Evolutionary conservation across 768 basidiomycete genomes (phyloP), one percentile per base, ranked within the genome.

Genomic region (Russula sp.): DNA sequence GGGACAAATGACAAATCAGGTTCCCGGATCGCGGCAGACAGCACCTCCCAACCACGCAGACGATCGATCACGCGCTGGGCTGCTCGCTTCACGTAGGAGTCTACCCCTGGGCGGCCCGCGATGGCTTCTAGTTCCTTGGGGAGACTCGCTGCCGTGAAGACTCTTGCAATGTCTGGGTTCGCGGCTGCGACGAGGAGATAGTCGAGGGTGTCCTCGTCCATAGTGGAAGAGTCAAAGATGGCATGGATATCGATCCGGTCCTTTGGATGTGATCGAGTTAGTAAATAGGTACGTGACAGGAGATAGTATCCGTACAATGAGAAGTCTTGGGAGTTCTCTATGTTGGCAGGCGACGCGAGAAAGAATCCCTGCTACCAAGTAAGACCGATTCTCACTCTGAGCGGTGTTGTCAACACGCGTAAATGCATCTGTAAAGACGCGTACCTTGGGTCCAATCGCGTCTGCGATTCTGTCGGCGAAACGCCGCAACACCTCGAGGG

Each of bases 311-410:
- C 77, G 67, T 29, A 84, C 81, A 72, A 89, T 73, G 13, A 83
- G 75, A 22, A 70, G 64, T 42, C 69, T 71, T 7, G 75, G 69
- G 60, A 81, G 63, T 18, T 68, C 70, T 2, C 85, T 82, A 67
- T 80, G 78, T 70, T 91, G 89, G 29, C 85, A 84, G 6, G 87
- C 86, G 7, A 82, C 76, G 60, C 84, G 80, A 56, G 77, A 81
- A 45, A 91, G 74, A 58, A 90, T 75, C 29, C 81, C 81, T 1
- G 87, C 83, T 13, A 89, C 72, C 36, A 79, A 75, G 68, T 83
- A 84, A 1, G 86, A 77, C 61, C 86, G 85, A 58, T 78, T 77
- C 39, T 71, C 71, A 58, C 78, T 76, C 83, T 87, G 70, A 47
- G 42, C 39, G 47, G 61, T 60, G 13, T 41, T 41, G 29, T 53